Conservation (phyloP, 495 filamentous ascomycete species). For the Pyrenula massariospora region DNA sequence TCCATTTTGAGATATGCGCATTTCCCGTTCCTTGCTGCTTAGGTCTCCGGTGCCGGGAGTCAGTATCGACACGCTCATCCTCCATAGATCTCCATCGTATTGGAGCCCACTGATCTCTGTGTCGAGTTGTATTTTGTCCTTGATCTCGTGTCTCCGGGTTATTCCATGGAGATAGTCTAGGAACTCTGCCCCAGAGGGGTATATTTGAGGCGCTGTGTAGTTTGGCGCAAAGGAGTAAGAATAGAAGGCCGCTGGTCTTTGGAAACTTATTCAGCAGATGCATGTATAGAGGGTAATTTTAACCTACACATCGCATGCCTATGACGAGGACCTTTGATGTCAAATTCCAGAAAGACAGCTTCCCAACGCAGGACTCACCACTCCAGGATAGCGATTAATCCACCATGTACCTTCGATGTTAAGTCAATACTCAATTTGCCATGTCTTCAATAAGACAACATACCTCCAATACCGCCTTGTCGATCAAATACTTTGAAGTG, state of each 20-base stretch:
- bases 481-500: constrained; percentile 55
- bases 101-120: constrained; percentile 34
- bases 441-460: too few species aligned
- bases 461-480: constrained; percentile 46
- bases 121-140: constrained; percentile 46
- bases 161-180: constrained; percentile 44
- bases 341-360: too few species aligned
- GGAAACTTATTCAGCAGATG: too few species aligned
- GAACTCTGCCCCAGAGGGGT: constrained; percentile 44
- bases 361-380: too few species aligned
- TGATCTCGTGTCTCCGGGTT: constrained; percentile 43
- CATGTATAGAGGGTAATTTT: too few species aligned
- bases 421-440: neutral
- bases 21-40: constrained; percentile 17
- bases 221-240: constrained; percentile 53
- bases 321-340: too few species aligned
- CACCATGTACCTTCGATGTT: constrained; percentile 39
- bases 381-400: constrained; percentile 56
- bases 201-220: constrained; percentile 39
- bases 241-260: constrained; percentile 45
- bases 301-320: too few species aligned
- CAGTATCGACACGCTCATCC: constrained; percentile 35
- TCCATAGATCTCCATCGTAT: constrained; percentile 44
- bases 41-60: constrained; percentile 41
- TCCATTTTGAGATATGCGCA: constrained; percentile 18